phyloP scores from a whole-genome alignment of 2,329 filamentous ascomycete genomes.

The Pseudogymnoascus sp. region DNA sequence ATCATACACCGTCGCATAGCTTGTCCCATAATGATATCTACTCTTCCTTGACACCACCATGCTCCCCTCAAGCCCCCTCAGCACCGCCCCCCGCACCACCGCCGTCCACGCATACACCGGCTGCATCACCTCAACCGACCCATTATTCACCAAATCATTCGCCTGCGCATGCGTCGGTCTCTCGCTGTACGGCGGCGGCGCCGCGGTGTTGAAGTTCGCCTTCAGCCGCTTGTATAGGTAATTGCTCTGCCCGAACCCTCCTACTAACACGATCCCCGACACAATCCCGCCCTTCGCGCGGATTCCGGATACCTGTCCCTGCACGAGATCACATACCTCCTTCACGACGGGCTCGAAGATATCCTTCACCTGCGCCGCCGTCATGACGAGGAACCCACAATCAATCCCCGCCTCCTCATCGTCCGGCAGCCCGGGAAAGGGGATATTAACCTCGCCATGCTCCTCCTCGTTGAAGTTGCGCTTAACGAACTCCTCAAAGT shows the following conservation, averaged over 20 bases:
- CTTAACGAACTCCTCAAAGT: constrained; percentile 82
- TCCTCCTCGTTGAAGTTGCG: constrained; percentile 77
- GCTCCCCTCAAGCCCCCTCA: constrained; percentile 68
- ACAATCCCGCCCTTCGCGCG: constrained; percentile 55
- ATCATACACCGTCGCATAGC: constrained; percentile 75
- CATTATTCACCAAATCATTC: constrained; percentile 40
- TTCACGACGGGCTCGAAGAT: constrained; percentile 72
- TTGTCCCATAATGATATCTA: constrained; percentile 68
- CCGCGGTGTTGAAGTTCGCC: constrained; percentile 52
- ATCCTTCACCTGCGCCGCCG: constrained; percentile 59
- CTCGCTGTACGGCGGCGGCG: constrained; percentile 56
- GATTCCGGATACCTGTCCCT: constrained; percentile 60
- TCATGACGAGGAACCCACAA: constrained; percentile 70
- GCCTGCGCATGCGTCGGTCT: constrained; percentile 58
- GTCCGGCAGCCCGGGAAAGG: constrained; percentile 70
- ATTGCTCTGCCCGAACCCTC: constrained; percentile 74
- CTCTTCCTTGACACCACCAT: constrained; percentile 71
- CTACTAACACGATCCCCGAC: constrained; percentile 72
- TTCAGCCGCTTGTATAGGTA: constrained; percentile 69
- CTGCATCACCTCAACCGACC: constrained; percentile 72
- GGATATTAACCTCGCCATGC: constrained; percentile 69
- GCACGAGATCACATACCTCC: constrained; percentile 60
- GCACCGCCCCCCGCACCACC: constrained; percentile 69
- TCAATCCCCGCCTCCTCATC: constrained; percentile 70
- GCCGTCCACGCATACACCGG: constrained; percentile 77